These are phyloP conservation scores for Paspalum notatum DNA, from an alignment of 176 grass and related monocot genomes.

Conservation along the genomic window DNA sequence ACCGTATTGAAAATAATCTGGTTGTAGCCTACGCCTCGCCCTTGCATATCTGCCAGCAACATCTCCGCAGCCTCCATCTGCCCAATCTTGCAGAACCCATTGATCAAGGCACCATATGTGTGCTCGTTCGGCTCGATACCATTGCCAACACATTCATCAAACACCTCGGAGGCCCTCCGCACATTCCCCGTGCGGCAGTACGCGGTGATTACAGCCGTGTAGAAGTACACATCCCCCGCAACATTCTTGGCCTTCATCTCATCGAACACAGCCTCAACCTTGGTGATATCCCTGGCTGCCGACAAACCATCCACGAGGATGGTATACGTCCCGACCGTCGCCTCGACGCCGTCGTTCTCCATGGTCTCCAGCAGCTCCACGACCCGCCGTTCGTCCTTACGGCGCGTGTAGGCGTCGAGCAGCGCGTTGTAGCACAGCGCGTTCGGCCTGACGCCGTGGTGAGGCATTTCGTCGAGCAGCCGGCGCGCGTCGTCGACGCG, in stretches of 20 bases:
- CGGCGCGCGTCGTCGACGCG: slow-evolving; percentile 39
- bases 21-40: slow-evolving; percentile 57
- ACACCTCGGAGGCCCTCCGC: slow-evolving; percentile 66
- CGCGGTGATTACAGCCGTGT: slow-evolving; percentile 61
- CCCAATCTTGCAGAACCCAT: slow-evolving; percentile 88
- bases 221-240: slow-evolving; percentile 59
- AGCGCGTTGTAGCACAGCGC: slow-evolving; percentile 76
- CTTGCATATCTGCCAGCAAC: slow-evolving; percentile 73
- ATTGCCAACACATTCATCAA: slow-evolving; percentile 66
- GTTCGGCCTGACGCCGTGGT: slow-evolving; percentile 44
- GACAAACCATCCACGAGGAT: slow-evolving; percentile 59
- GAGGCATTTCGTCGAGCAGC: slow-evolving; percentile 66
- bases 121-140: slow-evolving; percentile 61
- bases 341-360: slow-evolving; percentile 35
- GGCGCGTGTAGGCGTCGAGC: slow-evolving; percentile 58
- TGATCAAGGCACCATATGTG: slow-evolving; percentile 72
- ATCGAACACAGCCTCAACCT: slow-evolving; percentile 57
- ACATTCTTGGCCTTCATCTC: slow-evolving; percentile 57
- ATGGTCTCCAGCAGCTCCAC: slow-evolving; percentile 48
- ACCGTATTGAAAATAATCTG: slow-evolving; percentile 81
- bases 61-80: slow-evolving; percentile 75
- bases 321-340: slow-evolving; percentile 55
- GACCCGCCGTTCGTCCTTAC: slow-evolving; percentile 31
- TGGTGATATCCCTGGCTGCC: slow-evolving; percentile 28
- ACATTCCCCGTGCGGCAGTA: slow-evolving; percentile 71